A percentile compares a stretch with the other conserved stretches of the same genome.
These are phyloP conservation scores for Ophiostoma sp. DNA, from an alignment of 2,329 filamentous ascomycete species.

Conservation along the genomic window DNA sequence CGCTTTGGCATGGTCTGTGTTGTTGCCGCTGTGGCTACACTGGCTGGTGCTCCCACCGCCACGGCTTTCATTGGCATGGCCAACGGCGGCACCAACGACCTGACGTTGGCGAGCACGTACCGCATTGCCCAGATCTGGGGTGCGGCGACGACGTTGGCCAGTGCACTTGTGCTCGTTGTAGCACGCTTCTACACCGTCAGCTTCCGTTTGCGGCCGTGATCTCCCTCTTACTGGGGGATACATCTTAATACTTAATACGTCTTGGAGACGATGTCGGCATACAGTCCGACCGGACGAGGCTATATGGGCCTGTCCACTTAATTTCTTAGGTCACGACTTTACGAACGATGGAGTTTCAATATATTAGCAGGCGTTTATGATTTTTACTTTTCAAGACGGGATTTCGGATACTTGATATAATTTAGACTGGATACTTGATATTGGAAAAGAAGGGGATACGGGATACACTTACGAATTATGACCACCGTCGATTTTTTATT, in stretches of 20 bases:
- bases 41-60: constrained; percentile 44
- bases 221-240: not conserved
- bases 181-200: constrained; percentile 26
- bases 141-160: constrained; percentile 26
- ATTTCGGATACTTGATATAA: not conserved
- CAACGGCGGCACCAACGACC: constrained; percentile 20
- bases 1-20: constrained; percentile 48
- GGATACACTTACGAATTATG: not conserved
- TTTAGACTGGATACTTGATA: not conserved
- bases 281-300: not conserved
- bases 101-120: constrained; percentile 25
- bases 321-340: constrained; percentile 4
- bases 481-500: not conserved
- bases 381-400: not conserved
- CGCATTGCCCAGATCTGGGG: constrained; percentile 30
- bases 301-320: not conserved
- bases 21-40: constrained; percentile 42
- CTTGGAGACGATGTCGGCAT: not conserved
- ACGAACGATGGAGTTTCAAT: not conserved
- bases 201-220: constrained; percentile 20
- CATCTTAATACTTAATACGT: constrained; percentile 4
- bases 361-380: not conserved
- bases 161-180: constrained; percentile 16
- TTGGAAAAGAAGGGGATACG: not conserved
- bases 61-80: constrained; percentile 26